Conservation (phyloP, 306 rosid genomes). For the Canavalia ensiformis region DNA sequence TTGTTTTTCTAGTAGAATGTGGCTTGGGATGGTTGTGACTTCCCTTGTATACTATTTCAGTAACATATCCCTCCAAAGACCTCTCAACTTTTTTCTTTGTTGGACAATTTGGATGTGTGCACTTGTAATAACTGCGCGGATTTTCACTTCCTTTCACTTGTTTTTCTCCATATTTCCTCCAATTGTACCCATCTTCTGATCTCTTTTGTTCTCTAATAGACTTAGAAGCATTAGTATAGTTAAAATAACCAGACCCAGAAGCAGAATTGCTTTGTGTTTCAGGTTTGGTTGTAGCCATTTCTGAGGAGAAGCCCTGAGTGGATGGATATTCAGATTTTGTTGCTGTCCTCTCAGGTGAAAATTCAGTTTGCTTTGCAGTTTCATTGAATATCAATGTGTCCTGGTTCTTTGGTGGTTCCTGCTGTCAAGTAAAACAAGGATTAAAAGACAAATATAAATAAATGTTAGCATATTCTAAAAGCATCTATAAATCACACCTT, state of each 20-base stretch:
- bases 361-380: conserved; percentile 38
- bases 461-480: conserved; percentile 7
- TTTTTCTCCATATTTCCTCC: conserved; percentile 89
- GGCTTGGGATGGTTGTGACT: conserved; percentile 83
- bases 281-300: conserved; percentile 39
- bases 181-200: conserved; percentile 80
- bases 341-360: conserved; percentile 20
- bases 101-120: conserved; percentile 62
- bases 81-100: conserved; percentile 88
- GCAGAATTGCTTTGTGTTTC: conserved; percentile 40
- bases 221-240: conserved; percentile 33
- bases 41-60: conserved; percentile 82
- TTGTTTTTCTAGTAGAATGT: conserved; percentile 49
- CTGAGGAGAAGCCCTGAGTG: conserved; percentile 45
- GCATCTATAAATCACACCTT: conserved; percentile 6
- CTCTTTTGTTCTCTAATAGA: conserved; percentile 56
- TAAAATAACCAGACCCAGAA: conserved; percentile 32
- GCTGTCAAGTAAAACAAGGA: conserved; percentile 43
- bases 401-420: conserved; percentile 46
- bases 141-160: conserved; percentile 83
- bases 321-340: conserved; percentile 40
- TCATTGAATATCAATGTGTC: conserved; percentile 52
- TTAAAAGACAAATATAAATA: conserved; percentile 12
- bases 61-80: conserved; percentile 74
- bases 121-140: conserved; percentile 81